Percentiles rank a stretch among this genome's conserved stretches.
Conservation (phyloP, 805 yeast genomes). For the Pichia californica region DNA sequence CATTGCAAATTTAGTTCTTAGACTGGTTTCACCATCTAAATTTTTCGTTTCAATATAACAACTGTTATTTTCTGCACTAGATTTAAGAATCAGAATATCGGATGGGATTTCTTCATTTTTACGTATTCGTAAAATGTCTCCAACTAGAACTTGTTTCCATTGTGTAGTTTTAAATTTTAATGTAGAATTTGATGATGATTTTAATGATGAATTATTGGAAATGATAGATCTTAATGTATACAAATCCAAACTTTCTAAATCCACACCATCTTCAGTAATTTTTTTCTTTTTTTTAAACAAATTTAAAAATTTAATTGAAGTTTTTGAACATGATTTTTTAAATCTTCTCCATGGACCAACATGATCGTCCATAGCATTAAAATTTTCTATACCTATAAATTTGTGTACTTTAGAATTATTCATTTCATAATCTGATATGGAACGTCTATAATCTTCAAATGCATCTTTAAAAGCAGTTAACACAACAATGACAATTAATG, state of each 20-base stretch:
- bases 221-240: conserved; percentile 3
- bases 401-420: conserved; percentile 60
- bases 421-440: conserved; percentile 56
- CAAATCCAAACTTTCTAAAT: conserved; percentile 5
- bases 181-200: conserved; percentile 22
- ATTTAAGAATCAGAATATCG: conserved; percentile 55
- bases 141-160: conserved; percentile 70
- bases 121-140: conserved; percentile 64
- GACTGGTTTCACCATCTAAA: conserved; percentile 71
- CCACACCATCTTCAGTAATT: background rate
- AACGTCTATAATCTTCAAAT: conserved; percentile 67
- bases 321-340: conserved; percentile 47
- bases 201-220: background rate
- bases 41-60: conserved; percentile 67
- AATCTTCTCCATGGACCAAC: conserved; percentile 62
- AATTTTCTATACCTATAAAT: conserved; percentile 47
- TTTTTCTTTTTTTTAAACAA: conserved; percentile 12
- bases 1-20: conserved; percentile 53
- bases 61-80: conserved; percentile 62
- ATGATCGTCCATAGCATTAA: conserved; percentile 48
- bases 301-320: conserved; percentile 11
- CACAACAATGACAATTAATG: conserved; percentile 70
- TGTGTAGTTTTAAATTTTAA: conserved; percentile 26
- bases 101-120: conserved; percentile 79
- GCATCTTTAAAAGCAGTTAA: conserved; percentile 75